phyloP scores from a whole-genome alignment of 345 rosid genomes.

The Populus deltoides region DNA sequence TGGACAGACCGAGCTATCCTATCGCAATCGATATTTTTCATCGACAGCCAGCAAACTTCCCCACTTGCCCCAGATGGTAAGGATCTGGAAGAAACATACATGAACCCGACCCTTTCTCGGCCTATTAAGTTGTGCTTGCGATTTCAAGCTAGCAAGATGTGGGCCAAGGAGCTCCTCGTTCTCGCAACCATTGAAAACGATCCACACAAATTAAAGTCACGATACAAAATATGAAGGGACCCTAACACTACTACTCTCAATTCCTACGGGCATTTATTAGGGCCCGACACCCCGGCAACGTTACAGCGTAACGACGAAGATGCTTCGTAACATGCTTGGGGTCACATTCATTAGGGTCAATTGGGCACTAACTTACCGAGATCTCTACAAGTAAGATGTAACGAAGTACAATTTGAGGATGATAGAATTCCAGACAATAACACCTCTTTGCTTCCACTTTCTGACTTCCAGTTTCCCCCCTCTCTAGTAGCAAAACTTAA shows the following conservation, averaged over 20 bases:
- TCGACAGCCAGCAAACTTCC: not conserved
- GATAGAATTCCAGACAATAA: conserved; percentile 30
- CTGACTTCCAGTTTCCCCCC: conserved; percentile 1
- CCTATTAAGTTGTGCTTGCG: not conserved
- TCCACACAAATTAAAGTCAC: conserved; percentile 20
- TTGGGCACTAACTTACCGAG: not conserved
- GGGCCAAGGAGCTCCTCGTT: conserved; percentile 10
- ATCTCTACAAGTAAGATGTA: not conserved
- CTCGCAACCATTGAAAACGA: not conserved
- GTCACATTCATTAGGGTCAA: not conserved
- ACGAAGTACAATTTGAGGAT: conserved; percentile 7
- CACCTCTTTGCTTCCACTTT: conserved; percentile 8
- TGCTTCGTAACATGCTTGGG: not conserved
- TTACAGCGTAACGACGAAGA: conserved; percentile 12
- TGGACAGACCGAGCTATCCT: not conserved
- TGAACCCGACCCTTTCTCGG: not conserved
- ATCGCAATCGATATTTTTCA: not conserved
- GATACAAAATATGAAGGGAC: conserved; percentile 2
- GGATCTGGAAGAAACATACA: not conserved
- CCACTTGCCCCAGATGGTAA: conserved; percentile 8
- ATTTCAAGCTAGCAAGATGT: not conserved
- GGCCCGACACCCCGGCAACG: conserved; percentile 24
- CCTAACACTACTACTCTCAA: not conserved
- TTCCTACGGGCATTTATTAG: not conserved
- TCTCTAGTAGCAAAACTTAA: conserved; percentile 7